Base-by-base conservation (phyloP, 225 moss, liverwort and hornwort species). In the Pseudoscleropodium purum region DNA sequence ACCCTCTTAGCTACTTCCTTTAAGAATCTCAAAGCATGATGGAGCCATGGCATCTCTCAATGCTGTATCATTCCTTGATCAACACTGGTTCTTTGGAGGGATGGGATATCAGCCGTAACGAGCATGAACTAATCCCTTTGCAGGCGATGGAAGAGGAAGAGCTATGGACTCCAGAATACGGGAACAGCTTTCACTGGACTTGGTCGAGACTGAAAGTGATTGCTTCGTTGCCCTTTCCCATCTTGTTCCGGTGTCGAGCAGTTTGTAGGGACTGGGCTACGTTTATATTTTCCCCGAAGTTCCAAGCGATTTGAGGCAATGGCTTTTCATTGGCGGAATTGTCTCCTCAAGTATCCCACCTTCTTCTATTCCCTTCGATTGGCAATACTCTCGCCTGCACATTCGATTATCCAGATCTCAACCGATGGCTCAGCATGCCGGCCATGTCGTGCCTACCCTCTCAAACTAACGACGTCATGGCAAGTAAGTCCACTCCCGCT, bases 211-310 rank as follows among this genome's bases (percentile, higher is more conserved):
- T 49, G 57, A 92, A 86, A 88, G 88, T 84, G 69, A 75, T 91
- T 21, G 84, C 87, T 54, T 89, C 45, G 10, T 54, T 91, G 49
- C 81, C 93, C 36, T 79, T 92, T 88, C 80, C 11, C 29, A 80
- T 43, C 83, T 81, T 91, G 56, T 90, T 90, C 33, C 49, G 65
- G n/a, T 81, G 61, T 83, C 86, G 57, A 86, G 86, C 52, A 49
- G 84, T 92, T 68, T 92, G 91, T 74, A 91, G 77, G 56, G n/a
- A 68, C 29, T 91, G 80, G 88, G 43, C 66, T 52, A 37, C 83
- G 21, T 91, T 89, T 66, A 89, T 91, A 37, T 83, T 92, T 57
- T 91, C 86, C 65, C 66, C 85, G 8, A 93, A 91, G 47, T 89
- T 89, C 56, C 86, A 89, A 77, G 79, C 69, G 14, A 70, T 85